phyloP scores from a whole-genome alignment of 768 basidiomycete genomes.

The Tulasnella sp. region DNA sequence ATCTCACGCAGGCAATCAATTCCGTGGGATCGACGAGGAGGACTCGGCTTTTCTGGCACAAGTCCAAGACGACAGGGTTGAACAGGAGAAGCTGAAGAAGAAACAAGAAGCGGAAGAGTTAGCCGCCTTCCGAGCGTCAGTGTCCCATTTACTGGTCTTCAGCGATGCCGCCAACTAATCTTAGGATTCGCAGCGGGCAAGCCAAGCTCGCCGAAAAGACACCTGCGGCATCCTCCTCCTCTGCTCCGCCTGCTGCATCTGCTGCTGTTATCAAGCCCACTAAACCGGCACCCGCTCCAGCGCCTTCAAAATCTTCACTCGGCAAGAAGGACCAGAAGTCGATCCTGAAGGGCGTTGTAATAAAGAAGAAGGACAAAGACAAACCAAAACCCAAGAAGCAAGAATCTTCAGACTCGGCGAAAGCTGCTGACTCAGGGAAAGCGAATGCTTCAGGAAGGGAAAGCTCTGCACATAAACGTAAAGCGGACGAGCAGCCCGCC shows the following conservation, averaged over 20 bases:
- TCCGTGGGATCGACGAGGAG: conserved; percentile 84
- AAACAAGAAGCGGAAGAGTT: conserved; percentile 75
- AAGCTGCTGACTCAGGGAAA: background rate
- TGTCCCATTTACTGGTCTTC: conserved; percentile 25
- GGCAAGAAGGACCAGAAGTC: conserved; percentile 63
- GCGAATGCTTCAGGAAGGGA: background rate
- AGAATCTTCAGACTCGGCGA: background rate
- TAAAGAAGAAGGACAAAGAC: conserved; percentile 51
- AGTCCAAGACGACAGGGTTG: conserved; percentile 66
- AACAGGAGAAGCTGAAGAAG: conserved; percentile 70
- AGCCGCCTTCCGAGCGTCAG: conserved; percentile 69
- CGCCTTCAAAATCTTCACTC: conserved; percentile 22
- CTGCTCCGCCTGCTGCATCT: conserved; percentile 34
- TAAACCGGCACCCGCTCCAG: conserved; percentile 35
- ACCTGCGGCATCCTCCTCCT: background rate
- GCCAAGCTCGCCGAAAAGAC: conserved; percentile 58
- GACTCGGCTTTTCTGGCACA: conserved; percentile 87
- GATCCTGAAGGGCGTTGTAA: conserved; percentile 69
- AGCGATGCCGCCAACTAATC: conserved; percentile 10
- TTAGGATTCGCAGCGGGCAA: conserved; percentile 48
- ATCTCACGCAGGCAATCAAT: conserved; percentile 71
- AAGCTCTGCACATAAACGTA: background rate
- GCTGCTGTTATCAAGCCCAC: conserved; percentile 35
- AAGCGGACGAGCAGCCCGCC: background rate
- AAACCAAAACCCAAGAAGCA: conserved; percentile 4